phyloP scores from a whole-genome alignment of 2,329 filamentous ascomycete species.

The Trichoderma simmonsii region DNA sequence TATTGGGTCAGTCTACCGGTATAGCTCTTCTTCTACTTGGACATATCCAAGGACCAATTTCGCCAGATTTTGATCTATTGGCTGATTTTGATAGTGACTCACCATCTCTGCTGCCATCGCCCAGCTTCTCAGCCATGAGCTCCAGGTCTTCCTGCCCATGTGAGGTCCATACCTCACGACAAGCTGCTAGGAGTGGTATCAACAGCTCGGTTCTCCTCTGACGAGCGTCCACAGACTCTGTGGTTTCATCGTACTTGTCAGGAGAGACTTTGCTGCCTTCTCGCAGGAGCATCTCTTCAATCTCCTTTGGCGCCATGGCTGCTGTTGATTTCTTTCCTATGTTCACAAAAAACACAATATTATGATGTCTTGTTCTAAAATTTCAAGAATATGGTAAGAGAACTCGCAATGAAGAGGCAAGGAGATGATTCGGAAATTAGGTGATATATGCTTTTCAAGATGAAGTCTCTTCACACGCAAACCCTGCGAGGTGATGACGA shows the following conservation, averaged over 20 bases:
- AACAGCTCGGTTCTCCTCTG: slow-evolving; percentile 33
- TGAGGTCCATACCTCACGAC: slow-evolving; percentile 41
- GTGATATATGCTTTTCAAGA: neutral
- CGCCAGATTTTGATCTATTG: neutral
- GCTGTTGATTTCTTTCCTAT: neutral
- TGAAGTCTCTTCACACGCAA: neutral
- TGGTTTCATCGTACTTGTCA: slow-evolving; percentile 28
- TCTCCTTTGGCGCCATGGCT: slow-evolving; percentile 34
- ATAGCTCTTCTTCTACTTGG: neutral
- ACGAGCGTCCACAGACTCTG: slow-evolving; percentile 25
- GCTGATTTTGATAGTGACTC: slow-evolving; percentile 27
- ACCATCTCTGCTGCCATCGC: slow-evolving; percentile 56
- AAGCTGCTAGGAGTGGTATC: slow-evolving; percentile 37
- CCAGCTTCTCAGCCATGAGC: slow-evolving; percentile 49
- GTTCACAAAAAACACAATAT: neutral
- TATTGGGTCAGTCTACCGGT: neutral
- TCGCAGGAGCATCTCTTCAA: slow-evolving; percentile 36
- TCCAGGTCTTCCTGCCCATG: slow-evolving; percentile 41
- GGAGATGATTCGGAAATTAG: neutral
- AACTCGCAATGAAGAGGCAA: neutral
- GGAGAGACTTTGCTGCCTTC: slow-evolving; percentile 30
- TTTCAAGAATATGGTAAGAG: neutral
- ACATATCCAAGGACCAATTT: neutral
- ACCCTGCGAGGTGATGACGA: slow-evolving; percentile 11
- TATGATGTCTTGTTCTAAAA: neutral